Percentiles rank a stretch among this genome's conserved stretches.
Evolutionary conservation across 2,329 filamentous ascomycete genomes (phyloP).

Genomic region (Xylaria sp.): DNA sequence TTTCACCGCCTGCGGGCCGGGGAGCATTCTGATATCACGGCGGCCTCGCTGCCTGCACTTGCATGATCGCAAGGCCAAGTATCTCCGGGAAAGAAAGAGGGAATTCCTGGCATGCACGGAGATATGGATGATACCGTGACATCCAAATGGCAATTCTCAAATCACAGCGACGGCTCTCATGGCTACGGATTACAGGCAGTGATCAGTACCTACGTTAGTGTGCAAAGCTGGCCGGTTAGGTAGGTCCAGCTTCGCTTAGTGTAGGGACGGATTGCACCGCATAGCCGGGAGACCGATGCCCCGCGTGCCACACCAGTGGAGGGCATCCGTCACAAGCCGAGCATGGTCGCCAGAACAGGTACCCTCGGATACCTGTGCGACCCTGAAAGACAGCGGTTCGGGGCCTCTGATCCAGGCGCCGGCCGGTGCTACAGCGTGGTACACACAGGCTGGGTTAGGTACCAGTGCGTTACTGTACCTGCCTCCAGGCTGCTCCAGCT

Average conservation of each 20-base stretch:
- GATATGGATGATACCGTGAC: not conserved
- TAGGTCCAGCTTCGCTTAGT: not conserved
- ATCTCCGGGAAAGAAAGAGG: not conserved
- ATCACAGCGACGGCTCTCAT: too few species aligned
- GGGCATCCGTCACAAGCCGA: not conserved
- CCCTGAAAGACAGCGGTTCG: not conserved
- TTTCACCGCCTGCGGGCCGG: not conserved
- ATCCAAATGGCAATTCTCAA: not conserved
- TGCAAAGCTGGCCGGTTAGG: not conserved
- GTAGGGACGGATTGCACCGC: not conserved
- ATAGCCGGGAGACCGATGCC: not conserved
- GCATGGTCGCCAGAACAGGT: not conserved
- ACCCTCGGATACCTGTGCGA: not conserved
- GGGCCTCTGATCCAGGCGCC: not conserved
- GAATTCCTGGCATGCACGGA: not conserved
- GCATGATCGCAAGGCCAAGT: too few species aligned
- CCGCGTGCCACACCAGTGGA: not conserved
- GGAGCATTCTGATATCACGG: too few species aligned
- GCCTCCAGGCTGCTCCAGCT: not conserved
- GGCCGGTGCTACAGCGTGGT: not conserved
- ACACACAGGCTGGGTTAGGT: not conserved
- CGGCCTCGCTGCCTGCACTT: too few species aligned
- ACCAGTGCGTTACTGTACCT: not conserved
- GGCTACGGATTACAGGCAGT: too few species aligned
- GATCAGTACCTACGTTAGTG: not conserved